Percentiles rank a stretch among this genome's conserved stretches.
Conservation (phyloP, 352 stramenopile species). For the Thalassiosira mediterranea region DNA sequence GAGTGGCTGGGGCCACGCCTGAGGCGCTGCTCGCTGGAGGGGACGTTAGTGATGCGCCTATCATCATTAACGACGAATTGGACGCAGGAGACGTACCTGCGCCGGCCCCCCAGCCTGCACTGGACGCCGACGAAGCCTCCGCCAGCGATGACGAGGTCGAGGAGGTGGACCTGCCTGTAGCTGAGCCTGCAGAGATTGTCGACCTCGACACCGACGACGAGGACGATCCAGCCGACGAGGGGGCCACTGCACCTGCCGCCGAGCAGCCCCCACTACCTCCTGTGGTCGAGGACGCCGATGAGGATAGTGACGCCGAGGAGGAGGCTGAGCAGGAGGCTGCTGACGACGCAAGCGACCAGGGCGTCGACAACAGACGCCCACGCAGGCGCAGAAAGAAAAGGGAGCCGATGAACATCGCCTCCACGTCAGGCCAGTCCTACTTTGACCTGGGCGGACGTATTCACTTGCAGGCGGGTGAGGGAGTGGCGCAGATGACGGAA, state of each 20-base stretch:
- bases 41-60: neutral
- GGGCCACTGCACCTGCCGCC: neutral
- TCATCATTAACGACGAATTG: neutral
- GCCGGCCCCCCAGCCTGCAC: too few species aligned
- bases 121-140: too few species aligned
- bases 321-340: neutral
- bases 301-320: conserved; percentile 2
- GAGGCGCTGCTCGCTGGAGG: neutral
- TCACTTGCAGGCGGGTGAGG: neutral
- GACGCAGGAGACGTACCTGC: neutral
- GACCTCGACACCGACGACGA: conserved; percentile 6
- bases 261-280: neutral
- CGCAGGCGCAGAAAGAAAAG: neutral
- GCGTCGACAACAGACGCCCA: neutral
- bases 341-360: neutral
- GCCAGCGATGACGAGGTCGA: neutral
- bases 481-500: neutral
- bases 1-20: neutral
- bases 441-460: neutral
- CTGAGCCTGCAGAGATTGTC: conserved; percentile 1
- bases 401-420: neutral
- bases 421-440: conserved; percentile 4
- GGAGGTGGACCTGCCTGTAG: neutral
- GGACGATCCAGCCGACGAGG: neutral
- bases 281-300: neutral